Evolutionary conservation across 805 yeast species (phyloP).

Genomic region (Metschnikowia koreensis): DNA sequence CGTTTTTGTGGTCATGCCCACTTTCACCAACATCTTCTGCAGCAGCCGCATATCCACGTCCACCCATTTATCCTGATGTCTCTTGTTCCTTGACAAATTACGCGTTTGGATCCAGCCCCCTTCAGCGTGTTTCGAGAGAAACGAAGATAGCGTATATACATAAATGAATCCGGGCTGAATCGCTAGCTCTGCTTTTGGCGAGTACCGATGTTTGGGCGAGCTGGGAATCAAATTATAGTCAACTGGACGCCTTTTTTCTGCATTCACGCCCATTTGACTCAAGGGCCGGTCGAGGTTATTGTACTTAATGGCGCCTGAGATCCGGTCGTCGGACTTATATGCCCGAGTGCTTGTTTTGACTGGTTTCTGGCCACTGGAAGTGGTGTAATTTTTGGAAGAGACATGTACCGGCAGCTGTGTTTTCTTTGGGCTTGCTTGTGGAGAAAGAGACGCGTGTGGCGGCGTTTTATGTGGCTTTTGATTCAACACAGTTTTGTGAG

Average conservation of each 20-base stretch:
- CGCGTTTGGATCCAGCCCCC: conserved; percentile 40
- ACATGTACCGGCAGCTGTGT: background rate
- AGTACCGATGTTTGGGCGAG: conserved; percentile 7
- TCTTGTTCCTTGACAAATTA: conserved; percentile 22
- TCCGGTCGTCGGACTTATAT: background rate
- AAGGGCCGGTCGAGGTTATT: conserved; percentile 6
- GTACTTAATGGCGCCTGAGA: conserved; percentile 5
- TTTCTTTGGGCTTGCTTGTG: conserved; percentile 1
- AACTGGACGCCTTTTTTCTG: background rate
- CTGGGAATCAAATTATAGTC: conserved; percentile 6
- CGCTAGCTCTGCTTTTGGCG: conserved; percentile 9
- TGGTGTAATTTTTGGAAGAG: conserved; percentile 6
- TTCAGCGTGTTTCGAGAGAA: conserved; percentile 28
- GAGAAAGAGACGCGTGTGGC: background rate
- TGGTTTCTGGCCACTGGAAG: background rate
- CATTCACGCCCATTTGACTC: background rate
- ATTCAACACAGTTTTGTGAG: background rate
- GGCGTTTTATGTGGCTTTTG: background rate
- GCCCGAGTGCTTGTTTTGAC: background rate
- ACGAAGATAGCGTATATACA: conserved; percentile 46
- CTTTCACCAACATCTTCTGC: conserved; percentile 44
- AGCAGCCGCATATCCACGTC: conserved; percentile 37
- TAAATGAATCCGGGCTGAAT: conserved; percentile 44
- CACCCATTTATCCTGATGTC: conserved; percentile 26
- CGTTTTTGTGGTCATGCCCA: conserved; percentile 52